These are phyloP conservation scores for Entamoeba histolytica DNA, from an alignment of 208 protist species.

Conservation along the genomic window DNA sequence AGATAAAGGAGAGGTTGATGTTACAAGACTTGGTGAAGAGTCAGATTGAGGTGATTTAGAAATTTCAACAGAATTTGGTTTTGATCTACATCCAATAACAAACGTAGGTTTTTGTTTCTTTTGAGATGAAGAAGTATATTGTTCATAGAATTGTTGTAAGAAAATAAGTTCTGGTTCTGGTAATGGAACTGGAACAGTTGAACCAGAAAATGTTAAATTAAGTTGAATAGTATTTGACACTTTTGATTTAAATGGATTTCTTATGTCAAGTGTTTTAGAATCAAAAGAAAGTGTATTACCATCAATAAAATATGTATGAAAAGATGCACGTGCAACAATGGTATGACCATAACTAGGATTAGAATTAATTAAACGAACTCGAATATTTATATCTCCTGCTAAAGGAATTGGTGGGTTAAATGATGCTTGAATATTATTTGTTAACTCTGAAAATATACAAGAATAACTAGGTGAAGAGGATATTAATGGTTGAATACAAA, in stretches of 20 bases:
- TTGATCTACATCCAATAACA: neutral
- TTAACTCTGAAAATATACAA: neutral
- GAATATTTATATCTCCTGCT: neutral
- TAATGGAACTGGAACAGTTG: neutral
- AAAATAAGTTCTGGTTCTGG: neutral
- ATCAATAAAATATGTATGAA: neutral
- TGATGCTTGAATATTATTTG: neutral
- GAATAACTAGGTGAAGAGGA: neutral
- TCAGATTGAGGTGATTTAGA: too few relatives aligned
- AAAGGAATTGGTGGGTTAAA: neutral
- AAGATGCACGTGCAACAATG: neutral
- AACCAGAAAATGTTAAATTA: neutral
- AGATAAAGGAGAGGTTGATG: too few relatives aligned
- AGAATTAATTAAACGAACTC: neutral
- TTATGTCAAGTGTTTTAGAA: neutral
- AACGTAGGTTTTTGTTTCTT: neutral
- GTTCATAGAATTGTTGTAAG: neutral
- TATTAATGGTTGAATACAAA: neutral
- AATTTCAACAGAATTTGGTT: neutral
- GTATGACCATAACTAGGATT: neutral
- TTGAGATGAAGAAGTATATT: neutral
- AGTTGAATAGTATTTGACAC: neutral
- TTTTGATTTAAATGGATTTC: neutral
- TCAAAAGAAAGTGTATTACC: neutral
- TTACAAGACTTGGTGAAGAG: too few relatives aligned